phyloP scores from a whole-genome alignment of 768 basidiomycete species.

The Phaeotremella fagi region DNA sequence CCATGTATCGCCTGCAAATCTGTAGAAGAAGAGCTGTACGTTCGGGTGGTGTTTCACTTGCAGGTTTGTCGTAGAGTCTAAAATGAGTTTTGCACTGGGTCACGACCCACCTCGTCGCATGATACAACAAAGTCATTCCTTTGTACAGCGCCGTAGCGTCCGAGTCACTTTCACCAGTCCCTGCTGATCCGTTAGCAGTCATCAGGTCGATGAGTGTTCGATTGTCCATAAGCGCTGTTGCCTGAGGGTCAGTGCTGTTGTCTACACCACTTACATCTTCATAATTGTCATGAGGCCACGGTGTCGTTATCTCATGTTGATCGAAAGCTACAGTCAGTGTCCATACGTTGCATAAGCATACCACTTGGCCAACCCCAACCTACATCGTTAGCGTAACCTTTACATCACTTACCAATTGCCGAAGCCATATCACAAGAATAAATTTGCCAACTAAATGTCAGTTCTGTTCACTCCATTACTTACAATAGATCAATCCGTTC shows the following conservation, averaged over 20 bases:
- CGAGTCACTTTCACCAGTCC: constrained; percentile 6
- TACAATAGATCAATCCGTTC: constrained; percentile 33
- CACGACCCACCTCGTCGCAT: constrained; percentile 13
- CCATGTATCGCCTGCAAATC: constrained; percentile 17
- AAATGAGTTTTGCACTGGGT: no score
- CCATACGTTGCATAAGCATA: background rate
- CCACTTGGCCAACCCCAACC: constrained; percentile 16
- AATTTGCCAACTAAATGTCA: constrained; percentile 23
- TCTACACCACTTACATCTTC: constrained; percentile 12
- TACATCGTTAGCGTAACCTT: background rate
- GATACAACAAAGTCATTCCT: constrained; percentile 11
- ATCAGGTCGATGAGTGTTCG: constrained; percentile 15
- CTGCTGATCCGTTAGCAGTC: background rate
- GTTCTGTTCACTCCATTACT: constrained; percentile 5
- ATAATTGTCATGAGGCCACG: constrained; percentile 29
- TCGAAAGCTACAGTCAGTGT: constrained; percentile 13
- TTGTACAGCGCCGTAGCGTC: constrained; percentile 7
- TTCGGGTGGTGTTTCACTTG: constrained; percentile 1
- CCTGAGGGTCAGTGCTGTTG: background rate
- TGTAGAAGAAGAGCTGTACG: constrained; percentile 9
- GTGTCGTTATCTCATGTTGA: constrained; percentile 35
- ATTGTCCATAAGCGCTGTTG: constrained; percentile 11
- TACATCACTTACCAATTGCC: constrained; percentile 12
- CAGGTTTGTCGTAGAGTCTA: constrained; percentile 16
- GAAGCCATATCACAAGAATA: constrained; percentile 18